These are phyloP conservation scores for Cladosporium cucumerinum DNA, from an alignment of 2,329 filamentous ascomycete genomes.

Conservation along the genomic window DNA sequence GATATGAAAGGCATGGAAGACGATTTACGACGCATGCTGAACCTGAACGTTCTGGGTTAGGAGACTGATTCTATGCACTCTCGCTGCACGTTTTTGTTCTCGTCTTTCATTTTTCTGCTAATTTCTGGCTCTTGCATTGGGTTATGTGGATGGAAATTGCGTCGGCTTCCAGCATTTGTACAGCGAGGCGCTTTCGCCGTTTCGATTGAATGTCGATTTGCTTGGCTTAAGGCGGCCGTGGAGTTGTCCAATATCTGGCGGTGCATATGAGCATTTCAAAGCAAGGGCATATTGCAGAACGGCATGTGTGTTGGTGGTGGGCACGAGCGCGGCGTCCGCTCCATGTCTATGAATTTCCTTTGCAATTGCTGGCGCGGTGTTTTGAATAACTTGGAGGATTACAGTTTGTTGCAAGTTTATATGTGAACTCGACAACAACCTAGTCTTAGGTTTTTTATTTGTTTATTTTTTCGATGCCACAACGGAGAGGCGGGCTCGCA, in stretches of 20 bases:
- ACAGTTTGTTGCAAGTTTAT: background rate
- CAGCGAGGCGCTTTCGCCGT: slow-evolving; percentile 9
- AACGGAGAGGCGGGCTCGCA: background rate
- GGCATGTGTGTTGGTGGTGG: background rate
- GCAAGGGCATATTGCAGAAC: background rate
- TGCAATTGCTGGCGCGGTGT: background rate
- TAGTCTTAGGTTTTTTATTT: background rate
- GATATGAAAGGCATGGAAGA: slow-evolving; percentile 39
- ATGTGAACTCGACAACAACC: background rate
- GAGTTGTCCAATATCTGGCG: background rate
- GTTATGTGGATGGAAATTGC: background rate
- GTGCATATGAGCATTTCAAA: background rate
- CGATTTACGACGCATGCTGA: slow-evolving; percentile 41
- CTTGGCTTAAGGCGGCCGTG: background rate
- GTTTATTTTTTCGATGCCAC: background rate
- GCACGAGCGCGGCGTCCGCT: background rate
- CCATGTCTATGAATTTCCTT: background rate
- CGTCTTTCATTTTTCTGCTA: background rate
- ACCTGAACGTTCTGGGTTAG: slow-evolving; percentile 21
- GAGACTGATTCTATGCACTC: background rate
- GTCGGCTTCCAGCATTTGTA: slow-evolving; percentile 1
- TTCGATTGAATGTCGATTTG: background rate
- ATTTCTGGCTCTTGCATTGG: background rate
- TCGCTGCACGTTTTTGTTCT: background rate
- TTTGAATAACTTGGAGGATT: background rate